Conservation (phyloP, 345 rosid genomes). For the Rhodamnia rubescens region DNA sequence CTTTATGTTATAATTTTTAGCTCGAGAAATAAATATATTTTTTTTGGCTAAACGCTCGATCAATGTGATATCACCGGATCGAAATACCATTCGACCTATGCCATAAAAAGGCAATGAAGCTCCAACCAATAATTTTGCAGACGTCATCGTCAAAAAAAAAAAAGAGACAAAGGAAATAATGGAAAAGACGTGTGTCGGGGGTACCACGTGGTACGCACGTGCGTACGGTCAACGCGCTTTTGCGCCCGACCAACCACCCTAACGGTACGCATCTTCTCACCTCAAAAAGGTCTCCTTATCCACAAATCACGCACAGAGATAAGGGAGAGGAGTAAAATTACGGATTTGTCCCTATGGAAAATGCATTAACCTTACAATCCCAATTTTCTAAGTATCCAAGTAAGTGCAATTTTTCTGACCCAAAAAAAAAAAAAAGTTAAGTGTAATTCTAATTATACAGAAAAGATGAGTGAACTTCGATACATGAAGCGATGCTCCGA, state of each 20-base stretch:
- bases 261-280: background rate
- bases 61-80: background rate
- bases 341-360: background rate
- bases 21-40: background rate
- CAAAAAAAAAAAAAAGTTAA: background rate
- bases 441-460: background rate
- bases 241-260: background rate
- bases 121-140: background rate
- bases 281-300: background rate
- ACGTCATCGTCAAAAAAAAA: background rate
- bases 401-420: background rate
- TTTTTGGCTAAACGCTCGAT: background rate
- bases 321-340: background rate
- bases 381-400: background rate
- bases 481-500: background rate
- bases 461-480: background rate
- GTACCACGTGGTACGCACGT: background rate
- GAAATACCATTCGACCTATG: background rate
- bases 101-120: background rate
- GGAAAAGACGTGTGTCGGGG: background rate
- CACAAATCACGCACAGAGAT: background rate
- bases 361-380: background rate
- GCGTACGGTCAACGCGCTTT: background rate
- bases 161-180: background rate
- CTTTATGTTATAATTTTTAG: background rate